These are phyloP conservation scores for Rhytidhysteron rufulum DNA, from an alignment of 2,329 filamentous ascomycete genomes.

Conservation along the genomic window DNA sequence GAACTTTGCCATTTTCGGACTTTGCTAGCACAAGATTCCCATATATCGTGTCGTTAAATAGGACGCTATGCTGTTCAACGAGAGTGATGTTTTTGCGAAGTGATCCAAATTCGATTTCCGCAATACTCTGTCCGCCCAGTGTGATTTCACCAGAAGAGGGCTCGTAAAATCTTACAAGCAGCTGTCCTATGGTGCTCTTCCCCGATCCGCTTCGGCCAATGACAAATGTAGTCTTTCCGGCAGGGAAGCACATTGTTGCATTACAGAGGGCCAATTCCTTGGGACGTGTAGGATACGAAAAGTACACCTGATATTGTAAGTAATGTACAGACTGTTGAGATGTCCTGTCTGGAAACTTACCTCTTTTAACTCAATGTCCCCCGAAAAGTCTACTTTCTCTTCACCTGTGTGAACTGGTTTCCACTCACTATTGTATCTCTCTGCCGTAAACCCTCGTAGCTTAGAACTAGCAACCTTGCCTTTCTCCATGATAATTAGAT, in stretches of 20 bases:
- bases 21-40: conserved; percentile 75
- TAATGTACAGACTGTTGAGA: too few relatives aligned
- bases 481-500: conserved; percentile 73
- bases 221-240: conserved; percentile 72
- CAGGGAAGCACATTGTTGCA: conserved; percentile 65
- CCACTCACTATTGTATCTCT: conserved; percentile 24
- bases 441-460: conserved; percentile 48
- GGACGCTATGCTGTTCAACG: conserved; percentile 73
- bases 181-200: conserved; percentile 81
- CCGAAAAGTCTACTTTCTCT: conserved; percentile 47
- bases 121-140: conserved; percentile 63
- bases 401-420: too few relatives aligned
- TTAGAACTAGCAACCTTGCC: conserved; percentile 69
- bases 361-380: conserved; percentile 66
- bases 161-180: conserved; percentile 75
- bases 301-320: conserved; percentile 60
- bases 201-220: conserved; percentile 86
- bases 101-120: conserved; percentile 65
- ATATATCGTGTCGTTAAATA: conserved; percentile 78
- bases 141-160: conserved; percentile 62
- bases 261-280: conserved; percentile 56
- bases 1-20: conserved; percentile 45
- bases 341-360: conserved; percentile 48
- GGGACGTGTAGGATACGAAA: conserved; percentile 73
- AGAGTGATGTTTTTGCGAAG: conserved; percentile 73